Evolutionary conservation across 768 basidiomycete genomes (phyloP).

Genomic region (Amyloporia xantha): DNA sequence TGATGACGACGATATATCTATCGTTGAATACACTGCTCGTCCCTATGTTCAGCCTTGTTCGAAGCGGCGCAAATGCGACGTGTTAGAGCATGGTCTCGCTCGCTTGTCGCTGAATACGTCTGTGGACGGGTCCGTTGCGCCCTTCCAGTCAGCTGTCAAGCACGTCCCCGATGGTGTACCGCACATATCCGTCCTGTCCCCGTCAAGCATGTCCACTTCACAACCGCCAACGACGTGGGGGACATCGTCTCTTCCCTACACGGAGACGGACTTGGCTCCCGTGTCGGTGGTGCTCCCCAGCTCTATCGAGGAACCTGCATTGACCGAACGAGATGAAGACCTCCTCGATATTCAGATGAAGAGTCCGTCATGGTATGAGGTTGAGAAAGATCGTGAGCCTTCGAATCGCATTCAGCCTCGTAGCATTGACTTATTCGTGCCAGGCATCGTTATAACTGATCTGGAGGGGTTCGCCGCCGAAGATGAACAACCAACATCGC

Average conservation of each 20-base stretch:
- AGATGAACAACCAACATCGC: constrained; percentile 20
- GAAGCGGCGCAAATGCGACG: constrained; percentile 41
- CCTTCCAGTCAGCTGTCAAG: constrained; percentile 1
- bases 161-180: not conserved
- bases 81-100: constrained; percentile 52
- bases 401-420: not conserved
- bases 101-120: constrained; percentile 33
- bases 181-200: not conserved
- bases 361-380: constrained; percentile 57
- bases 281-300: constrained; percentile 24
- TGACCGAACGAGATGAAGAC: constrained; percentile 14
- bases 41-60: constrained; percentile 19
- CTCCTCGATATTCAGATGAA: constrained; percentile 60
- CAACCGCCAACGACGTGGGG: constrained; percentile 1
- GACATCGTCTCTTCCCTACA: not conserved
- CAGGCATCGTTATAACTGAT: constrained; percentile 59
- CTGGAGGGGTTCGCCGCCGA: constrained; percentile 36
- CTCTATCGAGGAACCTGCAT: constrained; percentile 36
- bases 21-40: constrained; percentile 7
- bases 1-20: constrained; percentile 16
- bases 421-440: not conserved
- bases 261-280: not conserved
- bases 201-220: not conserved
- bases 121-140: not conserved
- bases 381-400: constrained; percentile 60